A percentile compares a stretch with the other conserved stretches of the same genome.
phyloP scores from a whole-genome alignment of 2,329 filamentous ascomycete species.

The Talaromyces sp. region DNA sequence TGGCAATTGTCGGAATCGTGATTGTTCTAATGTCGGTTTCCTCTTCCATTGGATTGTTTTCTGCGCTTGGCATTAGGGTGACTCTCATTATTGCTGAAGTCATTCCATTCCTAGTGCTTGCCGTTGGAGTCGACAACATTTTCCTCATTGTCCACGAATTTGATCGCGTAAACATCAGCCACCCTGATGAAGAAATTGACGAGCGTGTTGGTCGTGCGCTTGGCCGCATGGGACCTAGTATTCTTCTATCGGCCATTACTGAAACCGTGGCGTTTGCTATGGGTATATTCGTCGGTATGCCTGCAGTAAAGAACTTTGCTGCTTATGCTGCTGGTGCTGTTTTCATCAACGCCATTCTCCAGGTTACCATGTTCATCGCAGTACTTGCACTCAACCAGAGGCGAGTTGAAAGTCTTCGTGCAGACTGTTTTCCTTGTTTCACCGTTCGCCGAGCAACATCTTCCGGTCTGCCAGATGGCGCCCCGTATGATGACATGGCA shows the following conservation, averaged over 20 bases:
- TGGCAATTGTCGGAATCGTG: slow-evolving; percentile 89
- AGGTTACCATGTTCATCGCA: slow-evolving; percentile 95
- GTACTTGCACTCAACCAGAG: slow-evolving; percentile 88
- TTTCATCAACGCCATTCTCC: slow-evolving; percentile 92
- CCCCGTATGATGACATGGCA: slow-evolving; percentile 66
- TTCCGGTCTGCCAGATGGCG: slow-evolving; percentile 61
- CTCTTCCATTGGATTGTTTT: slow-evolving; percentile 91
- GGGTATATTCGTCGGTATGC: slow-evolving; percentile 94
- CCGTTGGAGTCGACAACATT: slow-evolving; percentile 97
- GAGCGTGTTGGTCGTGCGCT: slow-evolving; percentile 81
- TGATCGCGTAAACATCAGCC: slow-evolving; percentile 86
- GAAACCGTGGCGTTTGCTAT: slow-evolving; percentile 93
- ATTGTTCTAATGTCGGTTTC: slow-evolving; percentile 98
- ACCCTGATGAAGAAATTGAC: slow-evolving; percentile 84
- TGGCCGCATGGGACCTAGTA: slow-evolving; percentile 96
- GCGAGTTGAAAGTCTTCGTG: slow-evolving; percentile 81
- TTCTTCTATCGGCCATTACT: slow-evolving; percentile 88
- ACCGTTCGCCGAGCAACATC: slow-evolving; percentile 74
- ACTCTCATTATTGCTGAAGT: slow-evolving; percentile 98
- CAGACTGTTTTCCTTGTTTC: slow-evolving; percentile 89
- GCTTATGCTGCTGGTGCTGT: slow-evolving; percentile 95
- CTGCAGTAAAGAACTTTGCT: slow-evolving; percentile 94
- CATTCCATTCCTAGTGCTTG: slow-evolving; percentile 93
- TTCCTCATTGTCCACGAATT: slow-evolving; percentile 99
- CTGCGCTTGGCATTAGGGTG: slow-evolving; percentile 85